phyloP scores from a whole-genome alignment of 176 grass and related monocot genomes.

The Olyra latifolia region DNA sequence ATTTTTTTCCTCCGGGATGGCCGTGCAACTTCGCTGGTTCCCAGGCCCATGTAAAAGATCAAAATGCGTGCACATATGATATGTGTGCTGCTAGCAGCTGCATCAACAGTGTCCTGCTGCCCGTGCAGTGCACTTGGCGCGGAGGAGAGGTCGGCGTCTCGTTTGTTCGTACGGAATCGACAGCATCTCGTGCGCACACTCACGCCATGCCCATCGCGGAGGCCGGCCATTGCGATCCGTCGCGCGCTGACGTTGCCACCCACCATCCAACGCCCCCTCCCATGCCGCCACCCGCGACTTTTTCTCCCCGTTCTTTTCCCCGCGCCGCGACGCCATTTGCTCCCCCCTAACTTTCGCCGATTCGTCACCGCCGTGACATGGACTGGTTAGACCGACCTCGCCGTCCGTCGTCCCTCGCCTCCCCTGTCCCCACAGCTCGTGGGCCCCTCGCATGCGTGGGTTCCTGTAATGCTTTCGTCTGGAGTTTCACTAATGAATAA shows the following conservation, averaged over 20 bases:
- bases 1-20: background rate
- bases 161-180: background rate
- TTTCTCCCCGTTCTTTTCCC: background rate
- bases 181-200: constrained; percentile 18
- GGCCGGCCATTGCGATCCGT: background rate
- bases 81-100: background rate
- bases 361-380: constrained; percentile 18
- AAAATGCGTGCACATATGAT: background rate
- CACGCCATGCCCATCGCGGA: background rate
- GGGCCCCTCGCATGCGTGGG: background rate
- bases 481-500: no score
- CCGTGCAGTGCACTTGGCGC: background rate
- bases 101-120: background rate
- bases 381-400: background rate
- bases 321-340: background rate
- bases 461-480: no score
- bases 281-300: background rate
- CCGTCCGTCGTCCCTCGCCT: no score
- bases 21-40: background rate
- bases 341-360: background rate
- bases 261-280: background rate
- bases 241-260: constrained; percentile 15
- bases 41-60: background rate
- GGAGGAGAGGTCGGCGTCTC: background rate
- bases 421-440: background rate